These are phyloP conservation scores for Tolypocladium tropicale DNA, from an alignment of 2,329 filamentous ascomycete species.

Conservation along the genomic window DNA sequence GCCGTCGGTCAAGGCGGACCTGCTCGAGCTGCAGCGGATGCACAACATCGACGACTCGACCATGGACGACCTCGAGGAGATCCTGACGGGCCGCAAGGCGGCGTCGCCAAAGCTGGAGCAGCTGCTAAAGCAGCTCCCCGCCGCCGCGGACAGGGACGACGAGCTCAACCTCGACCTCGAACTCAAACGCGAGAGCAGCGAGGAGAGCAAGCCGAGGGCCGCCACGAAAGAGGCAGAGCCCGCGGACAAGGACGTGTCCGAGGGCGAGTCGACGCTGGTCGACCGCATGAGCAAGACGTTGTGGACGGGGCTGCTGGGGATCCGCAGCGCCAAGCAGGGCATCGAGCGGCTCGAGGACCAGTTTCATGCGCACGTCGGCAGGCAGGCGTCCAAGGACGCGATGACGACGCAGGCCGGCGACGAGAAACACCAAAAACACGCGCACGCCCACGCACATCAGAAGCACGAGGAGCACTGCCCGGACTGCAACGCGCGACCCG, in stretches of 20 bases:
- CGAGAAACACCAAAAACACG: conserved; percentile 1
- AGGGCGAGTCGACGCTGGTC: conserved; percentile 31
- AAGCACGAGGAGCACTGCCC: conserved; percentile 5
- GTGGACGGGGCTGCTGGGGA: conserved; percentile 38
- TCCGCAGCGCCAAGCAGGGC: conserved; percentile 44
- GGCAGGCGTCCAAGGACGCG: conserved; percentile 6
- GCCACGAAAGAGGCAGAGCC: conserved; percentile 1
- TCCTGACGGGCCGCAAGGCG: conserved; percentile 29
- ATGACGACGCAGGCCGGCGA: neutral
- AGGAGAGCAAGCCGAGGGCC: conserved; percentile 1
- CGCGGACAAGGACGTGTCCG: conserved; percentile 17
- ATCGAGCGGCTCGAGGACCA: conserved; percentile 47
- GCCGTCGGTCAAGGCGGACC: conserved; percentile 44
- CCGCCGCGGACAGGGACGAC: conserved; percentile 9
- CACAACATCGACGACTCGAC: conserved; percentile 50
- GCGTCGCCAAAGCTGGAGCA: conserved; percentile 13
- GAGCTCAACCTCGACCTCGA: conserved; percentile 4
- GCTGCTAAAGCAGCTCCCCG: conserved; percentile 14
- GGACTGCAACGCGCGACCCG: conserved; percentile 7
- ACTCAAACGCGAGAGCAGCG: conserved; percentile 11
- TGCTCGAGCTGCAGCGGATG: conserved; percentile 39
- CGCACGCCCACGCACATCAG: conserved; percentile 8
- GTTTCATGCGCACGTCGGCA: conserved; percentile 32
- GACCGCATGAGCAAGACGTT: conserved; percentile 43
- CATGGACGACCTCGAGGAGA: conserved; percentile 45